These are phyloP conservation scores for Candida chilensis DNA, from an alignment of 805 yeast species.

Conservation along the genomic window DNA sequence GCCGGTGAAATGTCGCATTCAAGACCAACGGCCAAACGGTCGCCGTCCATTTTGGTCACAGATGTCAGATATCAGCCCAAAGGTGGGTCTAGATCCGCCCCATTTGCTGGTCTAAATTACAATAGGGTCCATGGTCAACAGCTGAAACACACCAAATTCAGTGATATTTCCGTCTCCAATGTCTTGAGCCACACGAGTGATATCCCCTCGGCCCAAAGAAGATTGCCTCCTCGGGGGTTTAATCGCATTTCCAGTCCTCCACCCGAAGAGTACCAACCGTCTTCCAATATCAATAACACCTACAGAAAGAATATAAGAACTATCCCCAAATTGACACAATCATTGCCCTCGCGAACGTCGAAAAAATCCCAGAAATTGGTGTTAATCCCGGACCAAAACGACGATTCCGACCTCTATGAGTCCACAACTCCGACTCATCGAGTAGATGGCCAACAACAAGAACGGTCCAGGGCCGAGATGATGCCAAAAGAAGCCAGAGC, in stretches of 20 bases:
- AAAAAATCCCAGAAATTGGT: constrained; percentile 83
- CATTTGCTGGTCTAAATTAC: constrained; percentile 63
- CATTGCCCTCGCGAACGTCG: constrained; percentile 68
- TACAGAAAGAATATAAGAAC: constrained; percentile 28
- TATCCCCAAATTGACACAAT: constrained; percentile 42
- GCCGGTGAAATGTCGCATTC: too few species aligned
- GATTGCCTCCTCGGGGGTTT: constrained; percentile 23
- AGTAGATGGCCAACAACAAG: constrained; percentile 15
- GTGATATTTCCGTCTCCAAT: constrained; percentile 75
- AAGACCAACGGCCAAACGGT: constrained; percentile 71
- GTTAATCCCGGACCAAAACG: constrained; percentile 61
- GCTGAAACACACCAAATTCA: constrained; percentile 31
- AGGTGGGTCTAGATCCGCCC: constrained; percentile 49
- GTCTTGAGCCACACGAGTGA: constrained; percentile 73
- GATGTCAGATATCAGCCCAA: constrained; percentile 59
- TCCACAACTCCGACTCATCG: constrained; percentile 3
- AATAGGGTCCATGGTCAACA: constrained; percentile 24
- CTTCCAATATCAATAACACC: constrained; percentile 2
- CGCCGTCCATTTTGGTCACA: constrained; percentile 91
- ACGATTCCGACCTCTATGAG: constrained; percentile 6
- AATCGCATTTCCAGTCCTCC: constrained; percentile 1
- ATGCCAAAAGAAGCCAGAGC: constrained; percentile 52
- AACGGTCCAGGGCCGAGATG: constrained; percentile 41
- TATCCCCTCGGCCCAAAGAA: constrained; percentile 72
- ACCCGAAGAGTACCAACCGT: constrained; percentile 5